Conservation (phyloP, 1,139 yeast genomes). For the Sugiyamaella grinbergsii region DNA sequence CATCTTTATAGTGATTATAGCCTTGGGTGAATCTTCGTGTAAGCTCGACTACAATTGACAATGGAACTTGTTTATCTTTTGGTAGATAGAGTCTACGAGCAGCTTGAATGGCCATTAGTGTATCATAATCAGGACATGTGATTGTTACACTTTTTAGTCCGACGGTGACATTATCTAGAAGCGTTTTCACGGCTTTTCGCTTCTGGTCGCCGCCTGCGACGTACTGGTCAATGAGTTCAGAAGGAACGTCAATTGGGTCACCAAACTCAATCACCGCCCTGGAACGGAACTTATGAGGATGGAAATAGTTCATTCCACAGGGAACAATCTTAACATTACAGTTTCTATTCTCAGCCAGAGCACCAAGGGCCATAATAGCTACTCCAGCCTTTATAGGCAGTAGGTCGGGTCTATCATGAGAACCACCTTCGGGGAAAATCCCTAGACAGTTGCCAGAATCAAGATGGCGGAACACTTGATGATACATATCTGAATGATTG, state of each 20-base stretch:
- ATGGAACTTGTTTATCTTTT: conserved; percentile 68
- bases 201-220: conserved; percentile 55
- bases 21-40: conserved; percentile 83
- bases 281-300: conserved; percentile 91
- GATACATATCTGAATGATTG: conserved; percentile 81
- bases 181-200: conserved; percentile 69
- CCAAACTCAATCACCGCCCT: conserved; percentile 96
- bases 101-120: conserved; percentile 89
- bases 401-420: conserved; percentile 90
- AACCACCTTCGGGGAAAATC: conserved; percentile 98
- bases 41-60: conserved; percentile 84
- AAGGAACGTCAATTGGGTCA: conserved; percentile 72
- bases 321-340: conserved; percentile 86
- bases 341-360: conserved; percentile 69
- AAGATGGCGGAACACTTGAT: conserved; percentile 78
- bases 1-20: conserved; percentile 69
- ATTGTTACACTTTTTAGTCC: conserved; percentile 89
- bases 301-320: conserved; percentile 96
- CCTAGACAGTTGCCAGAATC: conserved; percentile 82
- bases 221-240: conserved; percentile 66
- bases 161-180: conserved; percentile 69
- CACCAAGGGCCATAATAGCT: conserved; percentile 96
- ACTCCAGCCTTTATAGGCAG: conserved; percentile 96
- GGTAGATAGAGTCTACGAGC: conserved; percentile 88
- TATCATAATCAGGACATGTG: conserved; percentile 88